These are phyloP conservation scores for Trypanosomatidae sp. DNA, from an alignment of 208 protist species.

Conservation along the genomic window DNA sequence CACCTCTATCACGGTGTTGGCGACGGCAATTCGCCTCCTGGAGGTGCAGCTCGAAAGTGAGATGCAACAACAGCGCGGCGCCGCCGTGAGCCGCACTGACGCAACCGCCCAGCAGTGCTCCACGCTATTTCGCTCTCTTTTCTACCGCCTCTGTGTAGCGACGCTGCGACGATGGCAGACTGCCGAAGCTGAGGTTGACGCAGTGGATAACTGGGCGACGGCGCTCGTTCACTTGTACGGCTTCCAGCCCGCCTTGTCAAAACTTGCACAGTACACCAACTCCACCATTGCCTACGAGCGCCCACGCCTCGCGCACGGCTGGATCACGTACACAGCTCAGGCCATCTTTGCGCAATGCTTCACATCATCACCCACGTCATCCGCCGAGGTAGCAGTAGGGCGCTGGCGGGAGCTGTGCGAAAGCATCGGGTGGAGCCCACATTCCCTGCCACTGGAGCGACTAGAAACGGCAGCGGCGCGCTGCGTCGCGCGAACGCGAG, in stretches of 20 bases:
- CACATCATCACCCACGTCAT: slow-evolving; percentile 10
- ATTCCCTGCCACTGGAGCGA: slow-evolving; percentile 43
- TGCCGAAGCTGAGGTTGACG: slow-evolving; percentile 15
- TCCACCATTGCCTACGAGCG: slow-evolving; percentile 21
- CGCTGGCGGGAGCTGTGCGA: slow-evolving; percentile 50
- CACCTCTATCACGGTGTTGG: slow-evolving; percentile 19
- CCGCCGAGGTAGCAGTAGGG: slow-evolving; percentile 17
- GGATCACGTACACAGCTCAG: slow-evolving; percentile 43
- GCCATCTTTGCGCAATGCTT: slow-evolving; percentile 49
- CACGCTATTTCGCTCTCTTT: slow-evolving; percentile 21
- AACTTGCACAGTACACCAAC: slow-evolving; percentile 24
- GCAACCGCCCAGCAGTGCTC: neutral
- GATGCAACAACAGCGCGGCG: slow-evolving; percentile 12
- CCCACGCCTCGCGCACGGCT: slow-evolving; percentile 25
- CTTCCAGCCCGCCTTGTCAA: slow-evolving; percentile 29
- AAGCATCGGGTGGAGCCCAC: slow-evolving; percentile 60
- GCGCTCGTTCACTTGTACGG: slow-evolving; percentile 42
- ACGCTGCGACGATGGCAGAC: slow-evolving; percentile 24
- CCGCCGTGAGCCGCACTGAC: slow-evolving; percentile 1
- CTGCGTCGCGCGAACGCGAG: slow-evolving; percentile 25
- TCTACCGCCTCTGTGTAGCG: slow-evolving; percentile 25
- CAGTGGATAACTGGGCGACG: slow-evolving; percentile 44
- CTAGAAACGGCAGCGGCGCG: slow-evolving; percentile 28
- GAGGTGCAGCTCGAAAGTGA: slow-evolving; percentile 20
- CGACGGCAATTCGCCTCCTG: slow-evolving; percentile 20